These are phyloP conservation scores for Heliamphora exappendiculata DNA, from an alignment of 148 eudicot genomes.

Conservation along the genomic window DNA sequence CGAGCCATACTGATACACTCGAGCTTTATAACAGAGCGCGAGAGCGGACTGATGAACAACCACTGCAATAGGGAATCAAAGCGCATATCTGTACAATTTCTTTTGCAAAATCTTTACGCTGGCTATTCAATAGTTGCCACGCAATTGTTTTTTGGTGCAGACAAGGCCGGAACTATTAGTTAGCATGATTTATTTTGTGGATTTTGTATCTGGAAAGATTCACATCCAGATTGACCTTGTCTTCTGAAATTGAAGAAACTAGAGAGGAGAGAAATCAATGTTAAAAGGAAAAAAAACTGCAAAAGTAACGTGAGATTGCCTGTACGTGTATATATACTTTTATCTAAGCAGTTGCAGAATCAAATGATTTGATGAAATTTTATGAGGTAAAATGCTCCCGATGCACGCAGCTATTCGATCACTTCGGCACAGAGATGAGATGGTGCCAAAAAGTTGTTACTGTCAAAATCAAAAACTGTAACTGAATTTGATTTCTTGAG, in stretches of 20 bases:
- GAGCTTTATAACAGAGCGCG: constrained; percentile 43
- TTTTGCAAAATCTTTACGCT: neutral
- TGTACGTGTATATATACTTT: constrained; percentile 7
- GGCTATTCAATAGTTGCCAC: constrained; percentile 12
- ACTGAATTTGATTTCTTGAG: neutral
- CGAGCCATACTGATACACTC: constrained; percentile 45
- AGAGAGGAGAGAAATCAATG: constrained; percentile 1
- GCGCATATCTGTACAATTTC: neutral
- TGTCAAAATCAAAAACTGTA: neutral
- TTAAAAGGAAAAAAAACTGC: neutral
- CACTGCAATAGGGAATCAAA: constrained; percentile 11
- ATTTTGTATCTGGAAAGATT: neutral
- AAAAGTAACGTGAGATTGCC: neutral
- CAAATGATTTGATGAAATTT: constrained; percentile 6
- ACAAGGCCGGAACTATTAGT: constrained; percentile 2
- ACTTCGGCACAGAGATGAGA: neutral
- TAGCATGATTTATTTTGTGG: constrained; percentile 6
- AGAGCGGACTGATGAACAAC: constrained; percentile 28
- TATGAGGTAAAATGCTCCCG: neutral
- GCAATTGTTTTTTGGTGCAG: constrained; percentile 8
- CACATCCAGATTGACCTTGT: constrained; percentile 1
- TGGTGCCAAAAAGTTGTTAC: neutral
- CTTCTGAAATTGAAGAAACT: constrained; percentile 1
- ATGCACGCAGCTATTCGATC: neutral
- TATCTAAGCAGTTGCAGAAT: constrained; percentile 3